A percentile compares a stretch with the other conserved stretches of the same genome.
Conservation (phyloP, 768 basidiomycete genomes). For the Tephrocybe sp. region DNA sequence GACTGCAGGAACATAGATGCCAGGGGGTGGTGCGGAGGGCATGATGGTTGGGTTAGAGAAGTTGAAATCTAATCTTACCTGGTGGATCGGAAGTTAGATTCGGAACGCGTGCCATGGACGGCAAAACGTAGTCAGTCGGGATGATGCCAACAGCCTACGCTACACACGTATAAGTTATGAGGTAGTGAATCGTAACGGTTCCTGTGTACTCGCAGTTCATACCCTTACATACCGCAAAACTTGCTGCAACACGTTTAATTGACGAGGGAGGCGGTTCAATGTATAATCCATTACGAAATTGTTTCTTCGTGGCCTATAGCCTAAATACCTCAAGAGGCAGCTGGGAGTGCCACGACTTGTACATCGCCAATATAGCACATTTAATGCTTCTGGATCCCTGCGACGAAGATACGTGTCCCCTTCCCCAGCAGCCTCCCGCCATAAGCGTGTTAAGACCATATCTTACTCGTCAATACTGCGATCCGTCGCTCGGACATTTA, state of each 20-base stretch:
- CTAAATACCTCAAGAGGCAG: constrained; percentile 38
- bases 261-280: constrained; percentile 8
- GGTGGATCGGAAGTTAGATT: background rate
- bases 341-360: constrained; percentile 35
- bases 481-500: constrained; percentile 83
- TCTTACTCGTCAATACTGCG: constrained; percentile 90
- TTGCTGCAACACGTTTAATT: background rate
- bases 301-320: constrained; percentile 34
- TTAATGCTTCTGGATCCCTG: constrained; percentile 53
- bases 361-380: constrained; percentile 57
- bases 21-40: constrained; percentile 53
- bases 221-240: background rate
- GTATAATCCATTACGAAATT: constrained; percentile 17
- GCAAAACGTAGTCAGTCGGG: no score
- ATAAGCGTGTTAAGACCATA: constrained; percentile 68
- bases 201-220: no score
- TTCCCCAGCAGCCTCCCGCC: constrained; percentile 46
- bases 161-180: no score
- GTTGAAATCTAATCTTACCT: constrained; percentile 20
- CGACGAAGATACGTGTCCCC: constrained; percentile 46
- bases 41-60: constrained; percentile 5
- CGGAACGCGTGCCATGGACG: constrained; percentile 15
- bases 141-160: no score
- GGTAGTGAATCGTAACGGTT: constrained; percentile 1
- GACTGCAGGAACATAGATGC: constrained; percentile 77